phyloP scores from a whole-genome alignment of 176 grass and related monocot genomes.

The Aegilops bicornis region DNA sequence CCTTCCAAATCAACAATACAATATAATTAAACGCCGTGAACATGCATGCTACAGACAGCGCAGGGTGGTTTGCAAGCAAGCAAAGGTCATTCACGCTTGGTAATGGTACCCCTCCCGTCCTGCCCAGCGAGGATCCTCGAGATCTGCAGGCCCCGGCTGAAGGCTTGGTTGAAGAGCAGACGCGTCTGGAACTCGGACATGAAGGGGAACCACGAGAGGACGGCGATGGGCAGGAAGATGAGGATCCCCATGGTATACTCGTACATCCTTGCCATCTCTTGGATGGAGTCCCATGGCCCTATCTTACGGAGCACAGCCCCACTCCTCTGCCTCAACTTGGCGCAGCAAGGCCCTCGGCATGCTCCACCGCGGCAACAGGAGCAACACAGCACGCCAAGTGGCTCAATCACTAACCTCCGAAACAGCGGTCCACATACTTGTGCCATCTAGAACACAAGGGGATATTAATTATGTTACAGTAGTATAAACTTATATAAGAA shows the following conservation, averaged over 20 bases:
- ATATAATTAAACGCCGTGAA: no score
- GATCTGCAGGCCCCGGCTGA: conserved; percentile 73
- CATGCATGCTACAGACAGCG: neutral
- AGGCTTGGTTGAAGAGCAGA: conserved; percentile 77
- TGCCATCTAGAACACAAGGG: conserved; percentile 24
- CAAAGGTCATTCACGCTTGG: conserved; percentile 20
- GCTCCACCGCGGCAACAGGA: conserved; percentile 10
- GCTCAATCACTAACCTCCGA: conserved; percentile 32
- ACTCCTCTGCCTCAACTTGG: conserved; percentile 52
- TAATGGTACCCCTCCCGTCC: conserved; percentile 24
- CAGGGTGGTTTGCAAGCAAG: neutral
- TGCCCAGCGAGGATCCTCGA: conserved; percentile 63
- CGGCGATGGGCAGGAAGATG: conserved; percentile 56
- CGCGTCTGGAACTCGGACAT: conserved; percentile 76
- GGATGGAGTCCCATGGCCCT: conserved; percentile 63
- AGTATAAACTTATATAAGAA: neutral
- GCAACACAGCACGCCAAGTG: conserved; percentile 25
- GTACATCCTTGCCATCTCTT: conserved; percentile 62
- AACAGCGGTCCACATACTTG: conserved; percentile 39
- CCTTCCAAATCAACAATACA: no score
- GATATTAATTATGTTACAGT: neutral
- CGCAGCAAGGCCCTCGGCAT: conserved; percentile 43
- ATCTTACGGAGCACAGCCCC: conserved; percentile 38
- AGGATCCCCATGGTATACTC: conserved; percentile 69
- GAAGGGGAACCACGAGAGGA: conserved; percentile 70